Evolutionary conservation across 1,139 yeast species (phyloP).

Genomic region (Suhomyces bolitotheri): DNA sequence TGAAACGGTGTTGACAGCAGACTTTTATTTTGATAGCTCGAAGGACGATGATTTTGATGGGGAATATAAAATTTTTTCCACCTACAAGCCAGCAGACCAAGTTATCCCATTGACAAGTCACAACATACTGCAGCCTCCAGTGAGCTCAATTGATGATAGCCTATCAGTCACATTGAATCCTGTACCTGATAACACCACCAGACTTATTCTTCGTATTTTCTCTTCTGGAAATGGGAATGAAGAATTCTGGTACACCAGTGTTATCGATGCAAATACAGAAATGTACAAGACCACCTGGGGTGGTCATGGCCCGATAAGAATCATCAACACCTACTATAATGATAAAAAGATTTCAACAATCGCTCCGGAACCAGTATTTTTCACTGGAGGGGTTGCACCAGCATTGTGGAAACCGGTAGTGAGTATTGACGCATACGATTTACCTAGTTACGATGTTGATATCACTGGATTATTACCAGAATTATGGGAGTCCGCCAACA

Average conservation of each 20-base stretch:
- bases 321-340: slow-evolving; percentile 52
- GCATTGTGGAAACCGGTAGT: slow-evolving; percentile 79
- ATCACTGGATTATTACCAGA: slow-evolving; percentile 65
- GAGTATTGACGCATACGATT: slow-evolving; percentile 69
- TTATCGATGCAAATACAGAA: slow-evolving; percentile 46
- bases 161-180: slow-evolving; percentile 41
- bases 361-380: slow-evolving; percentile 60
- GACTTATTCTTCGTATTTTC: slow-evolving; percentile 58
- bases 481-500: slow-evolving; percentile 47
- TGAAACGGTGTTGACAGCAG: slow-evolving; percentile 51
- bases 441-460: slow-evolving; percentile 65
- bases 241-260: slow-evolving; percentile 81
- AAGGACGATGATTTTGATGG: slow-evolving; percentile 3
- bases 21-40: slow-evolving; percentile 42
- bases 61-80: slow-evolving; percentile 20
- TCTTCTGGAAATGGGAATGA: slow-evolving; percentile 78
- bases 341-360: slow-evolving; percentile 50
- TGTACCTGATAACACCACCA: slow-evolving; percentile 52
- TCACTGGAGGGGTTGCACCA: slow-evolving; percentile 80
- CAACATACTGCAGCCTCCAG: slow-evolving; percentile 1
- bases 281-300: background rate
- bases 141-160: slow-evolving; percentile 21
- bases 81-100: slow-evolving; percentile 32
- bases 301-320: slow-evolving; percentile 68
- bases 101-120: slow-evolving; percentile 30